phyloP scores from a whole-genome alignment of 1,139 yeast species.

The Ogataea hybrid region DNA sequence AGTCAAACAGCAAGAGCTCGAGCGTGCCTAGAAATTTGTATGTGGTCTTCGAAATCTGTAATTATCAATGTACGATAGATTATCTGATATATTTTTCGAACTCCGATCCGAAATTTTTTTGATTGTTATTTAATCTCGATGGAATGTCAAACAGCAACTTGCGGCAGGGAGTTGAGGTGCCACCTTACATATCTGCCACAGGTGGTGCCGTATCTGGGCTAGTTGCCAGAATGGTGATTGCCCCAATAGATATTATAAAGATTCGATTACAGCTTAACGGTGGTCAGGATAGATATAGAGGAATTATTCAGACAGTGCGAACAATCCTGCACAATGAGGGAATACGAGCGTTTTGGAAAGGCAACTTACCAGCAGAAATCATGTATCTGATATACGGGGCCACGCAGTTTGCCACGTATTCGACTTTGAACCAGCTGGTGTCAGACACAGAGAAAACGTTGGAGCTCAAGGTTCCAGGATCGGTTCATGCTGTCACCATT shows the following conservation, averaged over 20 bases:
- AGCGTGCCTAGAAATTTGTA: slow-evolving; percentile 28
- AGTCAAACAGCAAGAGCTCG: slow-evolving; percentile 60
- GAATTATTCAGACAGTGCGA: slow-evolving; percentile 36
- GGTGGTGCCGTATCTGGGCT: slow-evolving; percentile 34
- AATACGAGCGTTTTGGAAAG: slow-evolving; percentile 79
- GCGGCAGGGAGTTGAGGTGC: slow-evolving; percentile 25
- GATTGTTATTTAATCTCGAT: not conserved
- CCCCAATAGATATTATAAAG: slow-evolving; percentile 89
- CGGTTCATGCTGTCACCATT: slow-evolving; percentile 53
- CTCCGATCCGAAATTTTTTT: slow-evolving; percentile 6
- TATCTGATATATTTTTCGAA: slow-evolving; percentile 1
- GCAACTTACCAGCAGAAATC: slow-evolving; percentile 87
- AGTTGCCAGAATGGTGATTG: slow-evolving; percentile 59
- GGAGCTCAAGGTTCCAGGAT: slow-evolving; percentile 34
- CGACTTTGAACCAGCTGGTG: slow-evolving; percentile 48
- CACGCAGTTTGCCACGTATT: slow-evolving; percentile 74
- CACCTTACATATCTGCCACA: slow-evolving; percentile 24
- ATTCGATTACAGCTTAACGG: slow-evolving; percentile 71
- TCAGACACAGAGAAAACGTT: slow-evolving; percentile 32
- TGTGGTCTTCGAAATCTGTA: not conserved
- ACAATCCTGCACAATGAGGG: slow-evolving; percentile 52
- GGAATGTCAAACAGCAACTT: slow-evolving; percentile 19
- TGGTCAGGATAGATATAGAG: slow-evolving; percentile 30
- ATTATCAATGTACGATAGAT: not conserved
- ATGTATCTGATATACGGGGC: slow-evolving; percentile 87